Conservation (phyloP, 2,329 filamentous ascomycete genomes). For the Didymella keratinophila region DNA sequence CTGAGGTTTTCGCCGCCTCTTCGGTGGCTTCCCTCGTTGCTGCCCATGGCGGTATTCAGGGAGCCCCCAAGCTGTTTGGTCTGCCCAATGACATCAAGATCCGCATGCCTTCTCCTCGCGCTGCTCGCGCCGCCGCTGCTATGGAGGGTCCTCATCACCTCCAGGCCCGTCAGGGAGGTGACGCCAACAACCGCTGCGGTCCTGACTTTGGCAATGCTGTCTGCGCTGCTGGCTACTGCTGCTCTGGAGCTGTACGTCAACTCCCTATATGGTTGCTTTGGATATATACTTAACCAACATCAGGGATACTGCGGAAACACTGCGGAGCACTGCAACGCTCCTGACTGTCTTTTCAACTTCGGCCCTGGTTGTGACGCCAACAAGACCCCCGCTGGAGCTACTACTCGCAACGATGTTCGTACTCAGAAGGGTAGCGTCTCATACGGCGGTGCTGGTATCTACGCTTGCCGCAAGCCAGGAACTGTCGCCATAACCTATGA, state of each 20-base stretch:
- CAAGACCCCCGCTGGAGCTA: constrained; percentile 60
- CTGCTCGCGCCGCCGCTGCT: constrained; percentile 27
- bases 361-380: constrained; percentile 68
- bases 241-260: constrained; percentile 41
- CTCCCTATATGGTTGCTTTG: neutral
- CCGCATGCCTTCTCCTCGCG: constrained; percentile 38
- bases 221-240: constrained; percentile 46
- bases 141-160: constrained; percentile 28
- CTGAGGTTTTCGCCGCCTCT: constrained; percentile 38
- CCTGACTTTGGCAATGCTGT: constrained; percentile 30
- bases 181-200: constrained; percentile 44
- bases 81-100: constrained; percentile 42
- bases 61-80: constrained; percentile 46
- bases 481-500: constrained; percentile 73
- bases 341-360: constrained; percentile 68
- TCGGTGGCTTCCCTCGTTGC: constrained; percentile 42
- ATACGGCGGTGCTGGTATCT: constrained; percentile 66
- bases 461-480: constrained; percentile 60
- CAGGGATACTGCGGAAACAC: constrained; percentile 62
- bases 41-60: constrained; percentile 41
- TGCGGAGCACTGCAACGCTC: constrained; percentile 64
- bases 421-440: constrained; percentile 61
- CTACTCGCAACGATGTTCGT: constrained; percentile 62
- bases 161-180: constrained; percentile 41
- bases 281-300: constrained; percentile 6